Conservation (phyloP, 768 basidiomycete genomes). For the Amanita inopinata region DNA sequence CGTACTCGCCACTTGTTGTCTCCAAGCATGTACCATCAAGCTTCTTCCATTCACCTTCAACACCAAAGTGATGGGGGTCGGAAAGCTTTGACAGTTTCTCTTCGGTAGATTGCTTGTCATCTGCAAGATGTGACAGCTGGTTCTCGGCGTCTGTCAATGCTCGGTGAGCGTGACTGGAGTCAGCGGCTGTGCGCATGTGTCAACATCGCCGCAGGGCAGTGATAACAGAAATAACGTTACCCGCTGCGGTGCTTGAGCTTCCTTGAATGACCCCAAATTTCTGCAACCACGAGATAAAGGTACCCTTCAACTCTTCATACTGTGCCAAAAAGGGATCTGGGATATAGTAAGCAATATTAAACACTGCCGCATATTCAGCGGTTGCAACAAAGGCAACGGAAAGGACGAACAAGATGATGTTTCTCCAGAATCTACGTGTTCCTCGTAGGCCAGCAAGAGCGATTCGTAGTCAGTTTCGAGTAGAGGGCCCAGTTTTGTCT, state of each 20-base stretch:
- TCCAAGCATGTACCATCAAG: conserved; percentile 74
- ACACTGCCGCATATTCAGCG: conserved; percentile 40
- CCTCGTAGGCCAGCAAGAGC: conserved; percentile 71
- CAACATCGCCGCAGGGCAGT: not conserved
- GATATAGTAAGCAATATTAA: conserved; percentile 71
- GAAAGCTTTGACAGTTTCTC: conserved; percentile 60
- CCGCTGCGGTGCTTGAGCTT: conserved; percentile 28
- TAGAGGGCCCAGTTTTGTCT: conserved; percentile 45
- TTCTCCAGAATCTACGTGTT: conserved; percentile 41
- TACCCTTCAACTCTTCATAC: conserved; percentile 59
- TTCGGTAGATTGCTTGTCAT: conserved; percentile 44
- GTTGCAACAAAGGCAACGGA: not conserved
- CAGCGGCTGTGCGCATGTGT: conserved; percentile 19
- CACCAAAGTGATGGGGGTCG: conserved; percentile 55
- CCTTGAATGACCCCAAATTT: conserved; percentile 48
- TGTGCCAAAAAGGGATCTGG: conserved; percentile 71
- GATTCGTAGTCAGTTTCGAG: conserved; percentile 62
- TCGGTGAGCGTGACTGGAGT: conserved; percentile 53
- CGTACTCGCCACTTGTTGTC: conserved; percentile 85
- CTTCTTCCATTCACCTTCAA: conserved; percentile 93
- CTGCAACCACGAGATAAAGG: conserved; percentile 52
- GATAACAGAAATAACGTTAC: conserved; percentile 17
- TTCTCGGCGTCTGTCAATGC: conserved; percentile 55
- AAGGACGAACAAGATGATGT: conserved; percentile 45
- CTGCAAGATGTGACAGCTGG: conserved; percentile 39